Percentiles rank a stretch among this genome's conserved stretches.
Conservation (phyloP, 2,329 filamentous ascomycete species). For the Colletotrichum incanum region DNA sequence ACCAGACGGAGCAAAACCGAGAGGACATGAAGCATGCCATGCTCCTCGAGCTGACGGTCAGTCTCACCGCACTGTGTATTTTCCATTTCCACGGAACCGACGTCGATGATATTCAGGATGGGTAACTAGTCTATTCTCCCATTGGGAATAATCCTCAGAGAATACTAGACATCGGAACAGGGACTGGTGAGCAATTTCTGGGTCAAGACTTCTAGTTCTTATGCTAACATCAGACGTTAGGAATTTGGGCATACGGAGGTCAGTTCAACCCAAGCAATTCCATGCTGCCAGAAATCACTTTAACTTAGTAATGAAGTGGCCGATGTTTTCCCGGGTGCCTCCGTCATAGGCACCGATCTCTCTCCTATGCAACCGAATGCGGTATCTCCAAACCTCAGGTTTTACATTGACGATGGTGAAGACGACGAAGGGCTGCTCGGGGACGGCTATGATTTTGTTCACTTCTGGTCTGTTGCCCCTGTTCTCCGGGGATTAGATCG, state of each 20-base stretch:
- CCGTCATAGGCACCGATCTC: conserved; percentile 59
- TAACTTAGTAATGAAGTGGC: conserved; percentile 58
- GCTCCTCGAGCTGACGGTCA: conserved; percentile 61
- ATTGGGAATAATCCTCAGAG: conserved; percentile 58
- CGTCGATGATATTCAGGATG: conserved; percentile 47
- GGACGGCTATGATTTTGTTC: conserved; percentile 70
- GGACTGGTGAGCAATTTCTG: conserved; percentile 56
- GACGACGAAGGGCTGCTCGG: conserved; percentile 68
- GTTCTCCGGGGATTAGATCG: conserved; percentile 67
- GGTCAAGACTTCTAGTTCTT: not conserved
- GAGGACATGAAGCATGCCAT: conserved; percentile 63
- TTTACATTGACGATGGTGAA: conserved; percentile 75
- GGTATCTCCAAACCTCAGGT: conserved; percentile 70
- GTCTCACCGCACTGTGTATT: conserved; percentile 14
- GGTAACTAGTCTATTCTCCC: conserved; percentile 58
- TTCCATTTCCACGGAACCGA: not conserved
- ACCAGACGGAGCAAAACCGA: conserved; percentile 61
- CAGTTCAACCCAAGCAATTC: conserved; percentile 29
- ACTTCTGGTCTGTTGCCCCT: conserved; percentile 65
- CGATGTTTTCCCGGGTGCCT: conserved; percentile 58
- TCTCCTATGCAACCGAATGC: conserved; percentile 63
- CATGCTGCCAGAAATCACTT: not conserved
- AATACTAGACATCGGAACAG: conserved; percentile 66
- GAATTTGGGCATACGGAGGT: conserved; percentile 70
- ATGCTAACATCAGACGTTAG: conserved; percentile 42